Evolutionary conservation across 148 eudicot species (phyloP).

Genomic region (Spergularia marina): DNA sequence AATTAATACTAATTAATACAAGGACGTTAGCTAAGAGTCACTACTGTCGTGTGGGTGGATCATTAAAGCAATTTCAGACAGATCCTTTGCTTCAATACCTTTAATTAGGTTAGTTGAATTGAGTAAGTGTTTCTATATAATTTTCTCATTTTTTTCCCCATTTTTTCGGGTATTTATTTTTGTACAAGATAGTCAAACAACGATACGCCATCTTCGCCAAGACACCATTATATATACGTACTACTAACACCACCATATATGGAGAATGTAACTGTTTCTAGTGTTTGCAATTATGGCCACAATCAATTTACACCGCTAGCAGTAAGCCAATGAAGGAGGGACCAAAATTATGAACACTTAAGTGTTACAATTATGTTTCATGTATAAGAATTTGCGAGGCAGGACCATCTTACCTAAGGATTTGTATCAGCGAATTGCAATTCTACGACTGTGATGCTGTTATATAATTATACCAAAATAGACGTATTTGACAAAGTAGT

Average conservation of each 20-base stretch:
- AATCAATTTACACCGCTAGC: slow-evolving; percentile 22
- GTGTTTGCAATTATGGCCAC: slow-evolving; percentile 17
- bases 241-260: not conserved
- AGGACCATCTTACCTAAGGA: not conserved
- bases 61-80: slow-evolving; percentile 24
- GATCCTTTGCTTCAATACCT: slow-evolving; percentile 24
- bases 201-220: too few relatives aligned
- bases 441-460: too few relatives aligned
- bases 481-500: too few relatives aligned
- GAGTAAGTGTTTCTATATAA: not conserved
- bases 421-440: too few relatives aligned
- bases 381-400: not conserved
- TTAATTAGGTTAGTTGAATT: slow-evolving; percentile 32
- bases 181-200: not conserved
- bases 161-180: not conserved
- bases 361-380: not conserved
- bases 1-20: slow-evolving; percentile 32
- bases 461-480: too few relatives aligned
- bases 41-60: slow-evolving; percentile 23
- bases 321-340: slow-evolving; percentile 14
- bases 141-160: not conserved
- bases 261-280: slow-evolving; percentile 18
- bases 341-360: slow-evolving; percentile 1
- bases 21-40: slow-evolving; percentile 28
- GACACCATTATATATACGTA: too few relatives aligned